Percentiles rank a stretch among this genome's conserved stretches.
These are phyloP conservation scores for Blastocrithidia nonstop DNA, from an alignment of 208 protist genomes.

Conservation along the genomic window DNA sequence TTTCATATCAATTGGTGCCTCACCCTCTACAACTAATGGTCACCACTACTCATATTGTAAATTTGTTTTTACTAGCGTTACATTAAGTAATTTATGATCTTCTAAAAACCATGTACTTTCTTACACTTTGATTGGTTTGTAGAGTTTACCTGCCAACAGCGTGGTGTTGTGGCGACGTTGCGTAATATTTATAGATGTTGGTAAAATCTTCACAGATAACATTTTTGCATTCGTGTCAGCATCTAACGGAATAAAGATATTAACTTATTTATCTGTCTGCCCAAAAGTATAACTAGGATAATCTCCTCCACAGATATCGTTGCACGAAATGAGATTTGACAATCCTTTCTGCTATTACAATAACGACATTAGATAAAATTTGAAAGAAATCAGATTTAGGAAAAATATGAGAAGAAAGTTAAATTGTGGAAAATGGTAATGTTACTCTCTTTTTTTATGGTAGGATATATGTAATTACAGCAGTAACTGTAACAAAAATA, in stretches of 20 bases:
- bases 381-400: not conserved
- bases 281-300: constrained; percentile 63
- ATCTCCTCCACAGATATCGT: constrained; percentile 68
- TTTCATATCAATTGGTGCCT: constrained; percentile 81
- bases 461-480: too few relatives aligned
- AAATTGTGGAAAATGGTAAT: too few relatives aligned
- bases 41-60: constrained; percentile 82
- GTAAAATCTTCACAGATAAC: constrained; percentile 37
- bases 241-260: constrained; percentile 35
- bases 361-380: constrained; percentile 20
- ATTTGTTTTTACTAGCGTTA: constrained; percentile 68
- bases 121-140: constrained; percentile 52
- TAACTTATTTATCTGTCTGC: constrained; percentile 67
- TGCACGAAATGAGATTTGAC: constrained; percentile 56
- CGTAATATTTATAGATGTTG: constrained; percentile 20
- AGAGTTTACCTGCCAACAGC: constrained; percentile 56
- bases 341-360: constrained; percentile 43
- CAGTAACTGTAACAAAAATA: not conserved
- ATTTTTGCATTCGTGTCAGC: constrained; percentile 30
- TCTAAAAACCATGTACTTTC: constrained; percentile 79
- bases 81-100: constrained; percentile 36
- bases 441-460: too few relatives aligned
- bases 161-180: constrained; percentile 20
- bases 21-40: constrained; percentile 45
- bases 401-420: not conserved